Evolutionary conservation across 2,329 filamentous ascomycete genomes (phyloP), one percentile per base, ranked within the genome.

Genomic region (Penicillium sp.): DNA sequence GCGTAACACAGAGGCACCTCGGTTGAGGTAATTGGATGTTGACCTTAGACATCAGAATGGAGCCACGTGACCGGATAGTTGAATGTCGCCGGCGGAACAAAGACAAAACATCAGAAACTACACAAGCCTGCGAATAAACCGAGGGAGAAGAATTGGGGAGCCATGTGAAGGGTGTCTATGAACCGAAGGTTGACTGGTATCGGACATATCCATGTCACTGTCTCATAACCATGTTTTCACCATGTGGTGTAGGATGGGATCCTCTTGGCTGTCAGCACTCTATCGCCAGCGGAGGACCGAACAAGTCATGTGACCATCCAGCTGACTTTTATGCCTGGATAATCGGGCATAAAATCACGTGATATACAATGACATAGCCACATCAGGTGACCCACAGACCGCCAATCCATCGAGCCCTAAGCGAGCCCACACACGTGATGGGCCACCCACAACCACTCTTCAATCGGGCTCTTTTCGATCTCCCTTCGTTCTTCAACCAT

Each of bases 401-500:
- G 59, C 57, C 68, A 67, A 69, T 51, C 52, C 48, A n/a, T 55
- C 52, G 55, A 68, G 65, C 71, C 71, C 71, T 73, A 73, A 73
- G 70, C 71, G 71, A 73, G 70, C 67, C 62, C 66, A 5, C n/a
- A n/a, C n/a, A n/a, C n/a, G n/a, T n/a, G n/a, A n/a, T n/a, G n/a
- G n/a, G 24, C 5, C 24, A 69, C 69, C 68, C 71, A 73, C 70
- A 72, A 63, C 61, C 61, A 60, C 62, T 67, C 63, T 63, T 67
- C 62, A 65, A 26, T 64, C 70, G 70, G 69, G 62, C 62, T 62
- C 63, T 58, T 59, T 63, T 71, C 59, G 66, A 67, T 62, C 70
- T 68, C 67, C 67, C 67, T 67, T 65, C 63, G 67, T 70, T 71
- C 69, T 71, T 72, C 66, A 70, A 67, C 68, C 63, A 45, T 69